Conservation (phyloP, 208 protist genomes). For the Acanthamoeba divionensis region DNA sequence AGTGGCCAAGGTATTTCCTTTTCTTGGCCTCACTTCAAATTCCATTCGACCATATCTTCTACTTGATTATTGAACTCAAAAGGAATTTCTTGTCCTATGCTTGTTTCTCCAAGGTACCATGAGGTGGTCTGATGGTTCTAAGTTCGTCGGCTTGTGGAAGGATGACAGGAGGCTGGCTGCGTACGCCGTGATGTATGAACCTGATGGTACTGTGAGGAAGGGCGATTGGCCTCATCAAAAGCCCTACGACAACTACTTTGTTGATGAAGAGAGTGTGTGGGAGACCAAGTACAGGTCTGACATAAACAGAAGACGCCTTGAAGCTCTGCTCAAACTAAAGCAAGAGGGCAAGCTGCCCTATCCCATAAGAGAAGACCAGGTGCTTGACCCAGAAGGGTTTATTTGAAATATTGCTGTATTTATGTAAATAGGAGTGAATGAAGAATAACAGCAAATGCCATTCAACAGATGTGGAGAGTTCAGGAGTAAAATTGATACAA, state of each 20-base stretch:
- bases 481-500: too few species aligned
- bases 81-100: too few species aligned
- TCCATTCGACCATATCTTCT: neutral
- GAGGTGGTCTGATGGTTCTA: neutral
- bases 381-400: constrained; percentile 17
- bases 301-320: neutral
- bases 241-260: constrained; percentile 35
- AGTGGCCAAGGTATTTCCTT: neutral
- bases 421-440: too few species aligned
- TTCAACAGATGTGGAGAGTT: too few species aligned
- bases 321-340: neutral
- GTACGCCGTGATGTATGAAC: neutral
- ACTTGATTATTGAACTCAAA: too few species aligned
- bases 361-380: constrained; percentile 21
- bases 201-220: neutral
- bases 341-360: constrained; percentile 16
- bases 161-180: neutral
- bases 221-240: neutral
- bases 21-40: neutral
- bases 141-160: neutral
- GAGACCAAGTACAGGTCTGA: constrained; percentile 9
- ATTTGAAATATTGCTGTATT: too few species aligned
- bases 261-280: constrained; percentile 38
- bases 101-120: too few species aligned
- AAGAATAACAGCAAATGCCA: too few species aligned